Evolutionary conservation across 2,329 filamentous ascomycete genomes (phyloP), one percentile per base, ranked within the genome.

Genomic region (Macroventuria anomochaeta): DNA sequence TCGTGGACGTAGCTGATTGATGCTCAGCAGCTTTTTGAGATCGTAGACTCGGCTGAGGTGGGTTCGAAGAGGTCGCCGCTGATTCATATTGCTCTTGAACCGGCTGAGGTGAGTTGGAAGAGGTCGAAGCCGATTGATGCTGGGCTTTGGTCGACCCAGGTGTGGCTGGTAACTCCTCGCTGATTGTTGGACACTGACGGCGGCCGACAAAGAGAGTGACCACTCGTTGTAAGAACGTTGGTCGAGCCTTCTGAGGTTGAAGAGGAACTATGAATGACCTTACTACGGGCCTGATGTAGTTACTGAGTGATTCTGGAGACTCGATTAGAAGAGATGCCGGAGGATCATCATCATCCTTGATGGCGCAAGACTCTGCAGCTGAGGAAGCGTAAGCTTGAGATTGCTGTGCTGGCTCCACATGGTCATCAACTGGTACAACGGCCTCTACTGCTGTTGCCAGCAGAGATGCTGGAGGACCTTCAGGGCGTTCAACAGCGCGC

Each of bases 131-230:
- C 31, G 11, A 28, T 7, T 25, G 13, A 2, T 40, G 28, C 11
- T 26, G 12, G 12, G 18, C 26, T 26, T 25, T 10, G n/a, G 4
- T 7, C 8, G 21, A 21, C 5, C 20, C 21, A 7, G 17, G 5
- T 15, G 2, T 5, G 23, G 3, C 44, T 25, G 11, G 11, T 15
- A 13, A 10, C 6, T 41, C 17, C 15, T 37, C 13, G 1, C 23
- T 10, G 2, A 10, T 18, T 12, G 15, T 15, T 31, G 31, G 11
- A 42, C 6, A n/a, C 8, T 34, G 13, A 29, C 43, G 54, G 38
- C 50, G 52, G 5, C 59, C 57, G 5, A 57, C 50, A 31, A 64
- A 62, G 2, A 64, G 51, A 2, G 20, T 37, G 8, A 65, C 39
- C 2, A 62, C 15, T 13, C 28, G 49, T 13, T 55, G 38, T 7